Evolutionary conservation across 179 eudicot genomes (phyloP).

Genomic region (Beta macrorhiza): DNA sequence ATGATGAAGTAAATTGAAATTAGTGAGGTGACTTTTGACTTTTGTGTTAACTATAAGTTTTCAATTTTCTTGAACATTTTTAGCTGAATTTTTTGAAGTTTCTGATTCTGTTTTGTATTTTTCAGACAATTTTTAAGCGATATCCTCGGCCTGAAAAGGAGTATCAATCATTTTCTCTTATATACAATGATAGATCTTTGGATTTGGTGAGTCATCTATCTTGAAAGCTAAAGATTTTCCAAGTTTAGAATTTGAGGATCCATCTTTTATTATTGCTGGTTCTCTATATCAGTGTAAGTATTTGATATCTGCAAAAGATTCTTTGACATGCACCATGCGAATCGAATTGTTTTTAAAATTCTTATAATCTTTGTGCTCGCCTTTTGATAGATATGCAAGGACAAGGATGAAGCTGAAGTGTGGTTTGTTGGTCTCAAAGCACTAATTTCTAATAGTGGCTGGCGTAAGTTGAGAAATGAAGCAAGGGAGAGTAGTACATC

Average conservation of each 20-base stretch:
- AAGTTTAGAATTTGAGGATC: neutral
- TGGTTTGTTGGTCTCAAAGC: conserved; percentile 92
- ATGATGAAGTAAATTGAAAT: neutral
- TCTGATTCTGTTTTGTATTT: conserved; percentile 3
- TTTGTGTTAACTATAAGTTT: neutral
- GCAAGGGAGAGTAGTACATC: conserved; percentile 46
- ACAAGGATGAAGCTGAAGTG: conserved; percentile 97
- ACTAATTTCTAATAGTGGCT: conserved; percentile 53
- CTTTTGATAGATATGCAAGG: conserved; percentile 81
- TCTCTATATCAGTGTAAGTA: neutral
- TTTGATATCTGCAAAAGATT: neutral
- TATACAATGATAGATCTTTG: conserved; percentile 56
- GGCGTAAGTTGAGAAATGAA: conserved; percentile 53
- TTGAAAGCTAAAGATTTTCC: neutral
- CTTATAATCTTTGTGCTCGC: conserved; percentile 12
- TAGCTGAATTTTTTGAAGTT: neutral
- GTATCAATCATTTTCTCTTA: conserved; percentile 75
- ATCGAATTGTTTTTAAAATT: neutral
- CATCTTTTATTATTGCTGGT: conserved; percentile 5
- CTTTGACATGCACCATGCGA: neutral
- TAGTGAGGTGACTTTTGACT: neutral
- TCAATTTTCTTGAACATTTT: neutral
- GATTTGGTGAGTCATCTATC: conserved; percentile 55
- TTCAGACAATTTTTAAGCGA: conserved; percentile 71
- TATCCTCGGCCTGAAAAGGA: conserved; percentile 84